Percentiles rank a stretch among this genome's conserved stretches.
Evolutionary conservation across 2,329 filamentous ascomycete genomes (phyloP).

Genomic region (Penicillium corylophilum): DNA sequence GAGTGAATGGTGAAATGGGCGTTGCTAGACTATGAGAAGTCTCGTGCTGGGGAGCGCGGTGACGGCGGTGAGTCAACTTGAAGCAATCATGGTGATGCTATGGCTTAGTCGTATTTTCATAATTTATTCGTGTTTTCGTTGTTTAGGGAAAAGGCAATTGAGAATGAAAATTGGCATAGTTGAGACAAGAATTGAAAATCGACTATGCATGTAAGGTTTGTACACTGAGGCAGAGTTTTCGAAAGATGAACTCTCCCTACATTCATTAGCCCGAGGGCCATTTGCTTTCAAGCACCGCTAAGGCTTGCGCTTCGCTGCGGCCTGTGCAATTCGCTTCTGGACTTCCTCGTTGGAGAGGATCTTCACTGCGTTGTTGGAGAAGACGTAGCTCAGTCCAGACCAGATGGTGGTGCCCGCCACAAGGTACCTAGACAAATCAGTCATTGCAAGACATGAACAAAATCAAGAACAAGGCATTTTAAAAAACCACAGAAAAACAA

Average conservation of each 20-base stretch:
- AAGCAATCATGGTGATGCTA: too few species aligned
- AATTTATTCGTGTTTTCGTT: too few species aligned
- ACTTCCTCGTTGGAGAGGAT: conserved; percentile 61
- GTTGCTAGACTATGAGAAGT: too few species aligned
- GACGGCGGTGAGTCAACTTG: too few species aligned
- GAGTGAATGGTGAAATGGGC: too few species aligned
- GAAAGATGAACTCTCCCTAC: not conserved
- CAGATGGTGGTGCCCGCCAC: conserved; percentile 88
- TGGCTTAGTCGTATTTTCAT: too few species aligned
- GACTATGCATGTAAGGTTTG: not conserved
- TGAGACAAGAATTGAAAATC: not conserved
- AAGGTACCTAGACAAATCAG: conserved; percentile 61
- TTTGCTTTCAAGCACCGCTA: not conserved
- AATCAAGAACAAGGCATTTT: not conserved
- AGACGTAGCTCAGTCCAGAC: conserved; percentile 91
- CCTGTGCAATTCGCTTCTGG: conserved; percentile 35
- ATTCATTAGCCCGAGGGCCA: not conserved
- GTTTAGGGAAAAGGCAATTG: too few species aligned
- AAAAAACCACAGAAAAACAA: not conserved
- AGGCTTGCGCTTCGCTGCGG: conserved; percentile 27
- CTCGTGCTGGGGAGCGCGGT: too few species aligned
- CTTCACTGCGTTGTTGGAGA: conserved; percentile 85
- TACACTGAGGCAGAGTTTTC: not conserved
- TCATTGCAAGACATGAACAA: not conserved
- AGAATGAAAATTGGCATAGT: not conserved